A percentile compares a stretch with the other conserved stretches of the same genome.
phyloP scores from a whole-genome alignment of 2,329 filamentous ascomycete species.

The Lasiodiplodia hormozganensis region DNA sequence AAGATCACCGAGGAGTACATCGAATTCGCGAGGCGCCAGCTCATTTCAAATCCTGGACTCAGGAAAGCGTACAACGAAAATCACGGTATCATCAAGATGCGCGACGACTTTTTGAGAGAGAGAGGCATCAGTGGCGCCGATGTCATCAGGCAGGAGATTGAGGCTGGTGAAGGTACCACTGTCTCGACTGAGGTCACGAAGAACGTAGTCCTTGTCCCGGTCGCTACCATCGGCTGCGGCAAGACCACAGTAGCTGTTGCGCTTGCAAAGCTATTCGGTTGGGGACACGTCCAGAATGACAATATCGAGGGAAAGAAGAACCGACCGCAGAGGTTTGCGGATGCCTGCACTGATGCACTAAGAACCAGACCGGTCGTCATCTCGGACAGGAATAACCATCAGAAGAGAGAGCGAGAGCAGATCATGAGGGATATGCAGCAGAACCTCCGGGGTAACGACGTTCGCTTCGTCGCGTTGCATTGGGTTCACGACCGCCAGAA shows the following conservation, averaged over 20 bases:
- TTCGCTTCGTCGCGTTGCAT: conserved; percentile 82
- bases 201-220: conserved; percentile 83
- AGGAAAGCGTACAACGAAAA: conserved; percentile 79
- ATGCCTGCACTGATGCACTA: conserved; percentile 71
- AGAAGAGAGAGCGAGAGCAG: conserved; percentile 85
- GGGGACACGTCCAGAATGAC: conserved; percentile 96
- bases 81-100: conserved; percentile 91
- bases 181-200: conserved; percentile 62
- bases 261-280: conserved; percentile 81
- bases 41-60: conserved; percentile 72
- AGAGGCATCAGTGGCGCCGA: conserved; percentile 88
- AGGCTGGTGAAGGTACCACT: conserved; percentile 57
- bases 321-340: conserved; percentile 79
- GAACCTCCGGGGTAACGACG: conserved; percentile 59
- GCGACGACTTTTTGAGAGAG: conserved; percentile 84
- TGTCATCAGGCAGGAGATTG: conserved; percentile 77
- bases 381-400: conserved; percentile 94
- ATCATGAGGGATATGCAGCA: conserved; percentile 78
- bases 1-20: conserved; percentile 93
- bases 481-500: conserved; percentile 77
- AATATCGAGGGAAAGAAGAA: conserved; percentile 81
- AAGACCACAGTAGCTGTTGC: conserved; percentile 93
- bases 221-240: conserved; percentile 93
- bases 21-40: conserved; percentile 75
- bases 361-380: conserved; percentile 74